A percentile compares a stretch with the other conserved stretches of the same genome.
These are phyloP conservation scores for Dryas drummondii DNA, from an alignment of 306 rosid species.

Conservation along the genomic window DNA sequence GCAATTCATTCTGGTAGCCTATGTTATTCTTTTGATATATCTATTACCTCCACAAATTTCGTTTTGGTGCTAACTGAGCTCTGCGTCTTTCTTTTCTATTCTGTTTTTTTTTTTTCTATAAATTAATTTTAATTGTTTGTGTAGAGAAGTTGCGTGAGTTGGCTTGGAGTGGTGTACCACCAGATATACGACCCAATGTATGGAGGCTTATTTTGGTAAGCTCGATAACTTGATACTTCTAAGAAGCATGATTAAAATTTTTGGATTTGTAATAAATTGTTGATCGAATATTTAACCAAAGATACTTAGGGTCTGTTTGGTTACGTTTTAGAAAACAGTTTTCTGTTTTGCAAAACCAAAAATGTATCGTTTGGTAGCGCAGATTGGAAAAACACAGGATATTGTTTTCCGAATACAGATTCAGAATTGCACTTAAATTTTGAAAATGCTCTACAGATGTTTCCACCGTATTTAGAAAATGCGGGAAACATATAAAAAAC, in stretches of 20 bases:
- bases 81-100: background rate
- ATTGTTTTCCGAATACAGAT: too few relatives aligned
- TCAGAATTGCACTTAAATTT: too few relatives aligned
- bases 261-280: background rate
- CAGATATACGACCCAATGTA: slow-evolving; percentile 80
- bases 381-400: too few relatives aligned
- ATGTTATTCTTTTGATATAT: background rate
- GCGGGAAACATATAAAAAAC: too few relatives aligned
- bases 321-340: too few relatives aligned
- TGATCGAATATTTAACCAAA: background rate
- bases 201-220: slow-evolving; percentile 98
- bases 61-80: too few relatives aligned
- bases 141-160: slow-evolving; percentile 91
- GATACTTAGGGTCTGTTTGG: too few relatives aligned
- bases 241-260: background rate
- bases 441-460: too few relatives aligned
- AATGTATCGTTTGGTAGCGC: too few relatives aligned
- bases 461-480: too few relatives aligned
- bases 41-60: background rate
- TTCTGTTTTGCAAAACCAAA: too few relatives aligned
- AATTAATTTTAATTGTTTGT: slow-evolving; percentile 20
- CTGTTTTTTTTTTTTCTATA: background rate
- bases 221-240: slow-evolving; percentile 19
- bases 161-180: slow-evolving; percentile 93
- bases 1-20: background rate